Base-by-base conservation (phyloP, 352 stramenopile genomes). In the Phytopythium montanum region DNA sequence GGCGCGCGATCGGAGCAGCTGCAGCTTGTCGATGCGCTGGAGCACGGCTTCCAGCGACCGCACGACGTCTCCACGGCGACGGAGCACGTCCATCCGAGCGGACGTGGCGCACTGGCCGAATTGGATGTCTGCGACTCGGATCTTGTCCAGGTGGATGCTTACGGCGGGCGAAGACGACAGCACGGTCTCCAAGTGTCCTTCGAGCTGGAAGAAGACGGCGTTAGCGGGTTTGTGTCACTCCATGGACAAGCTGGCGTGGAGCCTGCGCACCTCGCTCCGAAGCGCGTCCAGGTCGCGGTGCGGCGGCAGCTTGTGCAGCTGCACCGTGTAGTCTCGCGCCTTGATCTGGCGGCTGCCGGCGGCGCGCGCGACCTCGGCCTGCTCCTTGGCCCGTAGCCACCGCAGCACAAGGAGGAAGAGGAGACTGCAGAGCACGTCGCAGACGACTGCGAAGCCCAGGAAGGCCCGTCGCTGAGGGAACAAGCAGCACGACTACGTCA, bases 311-410 rank as follows among this genome's bases (percentile, higher is more conserved):
- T 82, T 77, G 44, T 86, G 65, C 42, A 94, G 76, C 49, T 92
- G 85, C 2, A 92, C 85, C 0, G 85, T 92, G 66, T 92, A 94
- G 55, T 94, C 79, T 36, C 80, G 62, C 23, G 74, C 85, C 41
- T 85, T 89, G 62, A 91, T 73, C 53, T 90, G 80, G 50, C 81
- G 65, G 21, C 84, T 74, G 7, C 31, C 21, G 10, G 64, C 73
- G 53, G 90, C 91, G 26, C 66, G 75, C 19, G 69, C 68, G 9
- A 86, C 76, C 14, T 78, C 77, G 56, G 84, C 74, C 31, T 75
- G 85, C 59, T 94, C 82, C 54, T 94, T 89, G 5, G 60, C 56
- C 46, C 82, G 82, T 61, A 92, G 76, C 85, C 85, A 94, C 42
- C 87, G 54, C 26, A 94, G 73, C 39, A 85, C 64, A 14, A 69